phyloP scores from a whole-genome alignment of 139 green algal genomes.

The Gonium pectorale region DNA sequence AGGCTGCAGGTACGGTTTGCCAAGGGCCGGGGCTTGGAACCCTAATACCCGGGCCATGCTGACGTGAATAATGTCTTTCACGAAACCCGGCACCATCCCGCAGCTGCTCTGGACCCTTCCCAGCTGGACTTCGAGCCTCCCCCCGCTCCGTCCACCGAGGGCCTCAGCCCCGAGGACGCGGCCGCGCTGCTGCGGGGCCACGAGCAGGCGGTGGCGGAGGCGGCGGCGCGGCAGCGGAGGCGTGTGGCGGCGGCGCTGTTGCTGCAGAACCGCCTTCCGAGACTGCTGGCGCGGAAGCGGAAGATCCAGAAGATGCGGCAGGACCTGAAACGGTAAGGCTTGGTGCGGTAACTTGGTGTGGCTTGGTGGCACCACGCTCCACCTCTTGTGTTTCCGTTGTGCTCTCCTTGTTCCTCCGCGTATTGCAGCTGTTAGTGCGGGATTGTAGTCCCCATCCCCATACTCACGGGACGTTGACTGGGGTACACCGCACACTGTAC shows the following conservation, averaged over 20 bases:
- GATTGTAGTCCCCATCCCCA: no score
- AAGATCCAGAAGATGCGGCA: constrained; percentile 13
- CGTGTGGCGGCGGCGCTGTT: constrained; percentile 55
- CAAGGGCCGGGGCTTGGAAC: no score
- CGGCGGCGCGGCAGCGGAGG: constrained; percentile 16
- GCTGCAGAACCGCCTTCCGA: constrained; percentile 66
- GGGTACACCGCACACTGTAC: no score
- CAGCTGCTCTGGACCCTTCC: constrained; percentile 6
- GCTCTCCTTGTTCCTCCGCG: no score
- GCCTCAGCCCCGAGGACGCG: constrained; percentile 27
- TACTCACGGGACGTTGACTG: no score
- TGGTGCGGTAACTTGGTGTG: no score
- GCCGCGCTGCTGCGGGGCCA: not conserved
- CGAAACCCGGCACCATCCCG: no score
- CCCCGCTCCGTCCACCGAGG: constrained; percentile 24
- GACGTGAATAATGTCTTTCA: no score
- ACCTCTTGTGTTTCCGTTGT: no score
- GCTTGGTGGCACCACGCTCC: no score
- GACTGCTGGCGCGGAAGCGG: constrained; percentile 52
- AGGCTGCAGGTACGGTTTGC: constrained; percentile 28
- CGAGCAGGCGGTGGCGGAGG: not conserved
- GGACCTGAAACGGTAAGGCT: constrained; percentile 14
- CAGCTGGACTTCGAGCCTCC: constrained; percentile 29
- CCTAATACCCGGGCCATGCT: no score
- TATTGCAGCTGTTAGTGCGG: no score